These are phyloP conservation scores for Argentina anserina DNA, from an alignment of 306 rosid species.

Conservation along the genomic window DNA sequence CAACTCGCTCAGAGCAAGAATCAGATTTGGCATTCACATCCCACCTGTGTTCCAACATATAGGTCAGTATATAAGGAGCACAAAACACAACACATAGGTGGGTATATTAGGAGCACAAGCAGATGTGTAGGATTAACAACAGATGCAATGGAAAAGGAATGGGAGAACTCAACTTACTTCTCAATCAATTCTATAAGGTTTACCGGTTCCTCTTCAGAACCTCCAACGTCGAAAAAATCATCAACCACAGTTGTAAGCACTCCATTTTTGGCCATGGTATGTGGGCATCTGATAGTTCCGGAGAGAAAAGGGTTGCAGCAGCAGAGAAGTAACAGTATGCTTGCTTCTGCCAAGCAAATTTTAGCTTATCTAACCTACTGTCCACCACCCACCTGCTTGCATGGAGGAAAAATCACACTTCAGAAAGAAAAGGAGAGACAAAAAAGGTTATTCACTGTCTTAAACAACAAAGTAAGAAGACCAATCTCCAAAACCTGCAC, in stretches of 20 bases:
- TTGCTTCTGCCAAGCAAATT: constrained; percentile 74
- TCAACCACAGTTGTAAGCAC: constrained; percentile 77
- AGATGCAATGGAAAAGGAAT: constrained; percentile 10
- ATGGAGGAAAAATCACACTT: neutral
- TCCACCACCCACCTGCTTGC: constrained; percentile 69
- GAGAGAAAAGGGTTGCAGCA: constrained; percentile 55
- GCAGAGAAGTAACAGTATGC: constrained; percentile 68
- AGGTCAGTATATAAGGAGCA: neutral
- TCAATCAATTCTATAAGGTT: constrained; percentile 69
- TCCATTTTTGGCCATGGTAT: constrained; percentile 72
- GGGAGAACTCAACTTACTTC: constrained; percentile 42
- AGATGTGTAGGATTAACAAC: neutral
- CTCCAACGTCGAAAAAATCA: constrained; percentile 77
- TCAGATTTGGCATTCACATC: constrained; percentile 47
- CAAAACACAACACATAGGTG: neutral
- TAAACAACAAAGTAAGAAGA: neutral
- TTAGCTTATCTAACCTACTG: constrained; percentile 59
- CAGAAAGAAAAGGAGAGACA: neutral
- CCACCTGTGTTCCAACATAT: constrained; percentile 59
- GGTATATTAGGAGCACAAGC: neutral
- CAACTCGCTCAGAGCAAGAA: constrained; percentile 64
- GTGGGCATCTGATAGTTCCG: constrained; percentile 74
- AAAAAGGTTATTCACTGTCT: neutral
- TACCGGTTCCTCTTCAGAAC: constrained; percentile 60
- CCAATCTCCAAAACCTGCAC: neutral